A percentile compares a stretch with the other conserved stretches of the same genome.
Conservation (phyloP, 176 grass and related monocot genomes). For the Neostapfia colusana region DNA sequence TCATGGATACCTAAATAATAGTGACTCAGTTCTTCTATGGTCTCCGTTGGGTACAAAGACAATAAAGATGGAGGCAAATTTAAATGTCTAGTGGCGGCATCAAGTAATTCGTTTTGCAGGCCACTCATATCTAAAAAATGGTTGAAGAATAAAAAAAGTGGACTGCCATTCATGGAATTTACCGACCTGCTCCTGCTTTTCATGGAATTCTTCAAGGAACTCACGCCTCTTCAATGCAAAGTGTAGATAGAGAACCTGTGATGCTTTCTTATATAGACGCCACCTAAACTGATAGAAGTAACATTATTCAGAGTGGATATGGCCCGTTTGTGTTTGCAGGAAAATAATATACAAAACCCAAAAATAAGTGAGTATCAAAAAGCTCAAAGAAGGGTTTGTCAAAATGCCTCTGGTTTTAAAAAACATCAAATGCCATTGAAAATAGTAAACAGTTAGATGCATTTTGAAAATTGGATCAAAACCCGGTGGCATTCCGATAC, state of each 20-base stretch:
- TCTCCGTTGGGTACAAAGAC: neutral
- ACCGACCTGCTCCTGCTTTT: constrained; percentile 96
- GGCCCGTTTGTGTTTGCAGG: constrained; percentile 3
- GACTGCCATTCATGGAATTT: neutral
- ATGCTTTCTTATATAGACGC: constrained; percentile 95
- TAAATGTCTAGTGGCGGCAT: neutral
- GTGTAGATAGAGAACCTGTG: constrained; percentile 91
- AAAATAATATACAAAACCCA: constrained; percentile 20
- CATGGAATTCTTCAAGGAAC: constrained; percentile 93
- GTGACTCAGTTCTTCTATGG: neutral
- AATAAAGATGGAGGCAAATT: neutral
- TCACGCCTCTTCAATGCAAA: constrained; percentile 86
- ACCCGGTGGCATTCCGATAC: neutral
- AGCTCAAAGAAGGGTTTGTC: neutral
- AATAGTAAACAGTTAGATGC: neutral
- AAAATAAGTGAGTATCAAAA: constrained; percentile 7
- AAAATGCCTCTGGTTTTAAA: neutral
- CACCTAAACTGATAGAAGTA: constrained; percentile 92
- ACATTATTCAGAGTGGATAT: constrained; percentile 50
- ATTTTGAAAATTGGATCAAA: neutral
- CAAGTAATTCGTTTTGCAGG: neutral
- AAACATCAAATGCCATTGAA: neutral
- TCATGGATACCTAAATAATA: neutral
- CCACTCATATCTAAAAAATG: constrained; percentile 10
- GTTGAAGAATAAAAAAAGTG: neutral